phyloP scores from a whole-genome alignment of 139 green algal species.

The Micractinium sp. region DNA sequence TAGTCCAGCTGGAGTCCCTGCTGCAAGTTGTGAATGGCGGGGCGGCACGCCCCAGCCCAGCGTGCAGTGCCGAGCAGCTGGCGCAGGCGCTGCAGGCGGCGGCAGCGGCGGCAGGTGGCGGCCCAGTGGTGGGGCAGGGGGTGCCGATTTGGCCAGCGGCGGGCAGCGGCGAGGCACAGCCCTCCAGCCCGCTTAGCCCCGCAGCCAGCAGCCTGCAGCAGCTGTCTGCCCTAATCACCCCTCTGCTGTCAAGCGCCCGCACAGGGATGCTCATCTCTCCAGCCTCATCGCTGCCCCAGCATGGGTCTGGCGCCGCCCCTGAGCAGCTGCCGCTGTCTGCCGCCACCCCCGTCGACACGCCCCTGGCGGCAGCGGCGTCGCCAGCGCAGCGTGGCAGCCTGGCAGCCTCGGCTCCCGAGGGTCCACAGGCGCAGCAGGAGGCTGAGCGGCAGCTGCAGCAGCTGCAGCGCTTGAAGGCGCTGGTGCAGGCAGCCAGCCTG shows the following conservation, averaged over 20 bases:
- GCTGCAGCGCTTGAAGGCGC: not conserved
- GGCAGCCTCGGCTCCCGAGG: too few species aligned
- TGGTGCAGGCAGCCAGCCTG: not conserved
- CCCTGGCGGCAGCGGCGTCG: not conserved
- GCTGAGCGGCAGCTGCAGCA: not conserved
- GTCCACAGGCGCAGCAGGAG: not conserved
- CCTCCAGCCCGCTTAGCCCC: not conserved
- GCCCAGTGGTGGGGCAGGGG: not conserved
- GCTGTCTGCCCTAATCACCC: not conserved
- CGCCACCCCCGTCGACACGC: not conserved
- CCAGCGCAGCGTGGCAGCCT: not conserved
- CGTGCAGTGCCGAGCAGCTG: not conserved
- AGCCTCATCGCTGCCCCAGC: too few species aligned
- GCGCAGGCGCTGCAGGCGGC: not conserved
- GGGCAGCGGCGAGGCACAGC: not conserved
- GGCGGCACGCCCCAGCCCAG: not conserved
- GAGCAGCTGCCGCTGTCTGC: not conserved
- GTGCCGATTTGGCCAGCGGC: not conserved
- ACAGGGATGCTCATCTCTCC: too few species aligned
- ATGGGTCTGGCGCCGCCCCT: too few species aligned
- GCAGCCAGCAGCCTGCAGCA: not conserved
- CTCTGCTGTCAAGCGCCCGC: too few species aligned
- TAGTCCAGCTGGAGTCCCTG: not conserved
- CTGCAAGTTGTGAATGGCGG: not conserved
- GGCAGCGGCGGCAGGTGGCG: not conserved